Evolutionary conservation across 495 filamentous ascomycete species (phyloP).

Genomic region (Recurvomyces mirabilis): DNA sequence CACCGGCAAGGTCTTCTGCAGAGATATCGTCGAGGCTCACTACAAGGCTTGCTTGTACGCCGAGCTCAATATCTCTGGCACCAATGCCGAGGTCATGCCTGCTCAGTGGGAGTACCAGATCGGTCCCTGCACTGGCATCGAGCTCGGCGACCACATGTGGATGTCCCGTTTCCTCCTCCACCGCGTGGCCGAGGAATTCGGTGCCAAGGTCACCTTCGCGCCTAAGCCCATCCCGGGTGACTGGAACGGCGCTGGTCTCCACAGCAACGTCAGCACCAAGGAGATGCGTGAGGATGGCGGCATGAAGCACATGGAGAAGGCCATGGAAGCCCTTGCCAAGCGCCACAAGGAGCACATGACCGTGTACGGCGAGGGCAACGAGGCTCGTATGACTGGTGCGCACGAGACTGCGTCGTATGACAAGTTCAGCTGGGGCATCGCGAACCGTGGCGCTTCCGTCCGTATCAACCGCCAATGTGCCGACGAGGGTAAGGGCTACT

Average conservation of each 20-base stretch:
- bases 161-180: slow-evolving; percentile 90
- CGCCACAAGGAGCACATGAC: slow-evolving; percentile 92
- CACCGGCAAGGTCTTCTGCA: slow-evolving; percentile 92
- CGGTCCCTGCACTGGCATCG: slow-evolving; percentile 84
- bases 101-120: slow-evolving; percentile 99
- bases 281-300: slow-evolving; percentile 83
- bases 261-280: slow-evolving; percentile 86
- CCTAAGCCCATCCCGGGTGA: slow-evolving; percentile 98
- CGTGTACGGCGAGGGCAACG: slow-evolving; percentile 95
- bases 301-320: slow-evolving; percentile 81
- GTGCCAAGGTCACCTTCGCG: slow-evolving; percentile 88
- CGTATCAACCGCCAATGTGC: slow-evolving; percentile 85
- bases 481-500: slow-evolving; percentile 94
- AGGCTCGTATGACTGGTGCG: slow-evolving; percentile 76
- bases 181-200: slow-evolving; percentile 95
- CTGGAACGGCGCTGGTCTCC: slow-evolving; percentile 98
- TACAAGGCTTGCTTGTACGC: slow-evolving; percentile 94
- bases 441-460: slow-evolving; percentile 87
- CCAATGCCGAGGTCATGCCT: slow-evolving; percentile 98
- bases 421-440: slow-evolving; percentile 88
- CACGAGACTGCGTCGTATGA: slow-evolving; percentile 95
- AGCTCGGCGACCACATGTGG: slow-evolving; percentile 96
- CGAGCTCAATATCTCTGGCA: slow-evolving; percentile 88
- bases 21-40: slow-evolving; percentile 97
- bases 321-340: slow-evolving; percentile 77